phyloP scores from a whole-genome alignment of 495 filamentous ascomycete genomes.

The Penicillium paradoxum region DNA sequence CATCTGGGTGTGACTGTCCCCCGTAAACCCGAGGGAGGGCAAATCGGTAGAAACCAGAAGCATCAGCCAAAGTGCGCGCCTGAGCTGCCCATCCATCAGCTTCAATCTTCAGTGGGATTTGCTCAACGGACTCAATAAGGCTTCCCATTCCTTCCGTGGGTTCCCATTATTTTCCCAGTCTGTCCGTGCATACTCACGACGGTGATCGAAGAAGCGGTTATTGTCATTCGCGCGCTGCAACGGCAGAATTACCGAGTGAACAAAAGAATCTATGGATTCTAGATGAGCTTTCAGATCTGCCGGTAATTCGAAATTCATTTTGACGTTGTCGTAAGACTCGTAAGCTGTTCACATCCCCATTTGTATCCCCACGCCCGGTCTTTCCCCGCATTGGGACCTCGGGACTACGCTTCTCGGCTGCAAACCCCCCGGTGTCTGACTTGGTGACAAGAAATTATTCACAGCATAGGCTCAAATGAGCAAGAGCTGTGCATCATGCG shows the following conservation, averaged over 20 bases:
- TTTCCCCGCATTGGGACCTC: slow-evolving; percentile 24
- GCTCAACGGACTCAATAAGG: slow-evolving; percentile 27
- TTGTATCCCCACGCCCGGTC: not conserved
- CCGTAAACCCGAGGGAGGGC: slow-evolving; percentile 50
- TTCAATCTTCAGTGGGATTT: not conserved
- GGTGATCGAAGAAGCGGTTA: slow-evolving; percentile 57
- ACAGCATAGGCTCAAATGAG: too few species aligned
- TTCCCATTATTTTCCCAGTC: slow-evolving; percentile 51
- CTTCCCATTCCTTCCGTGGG: slow-evolving; percentile 52
- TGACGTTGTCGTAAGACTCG: not conserved
- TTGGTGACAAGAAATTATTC: too few species aligned
- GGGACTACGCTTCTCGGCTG: not conserved
- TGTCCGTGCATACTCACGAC: slow-evolving; percentile 52
- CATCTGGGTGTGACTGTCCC: slow-evolving; percentile 40
- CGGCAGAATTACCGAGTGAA: slow-evolving; percentile 46
- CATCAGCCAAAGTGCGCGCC: slow-evolving; percentile 43
- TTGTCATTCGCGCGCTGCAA: slow-evolving; percentile 49
- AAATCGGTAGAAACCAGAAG: slow-evolving; percentile 54
- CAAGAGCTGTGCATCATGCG: too few species aligned
- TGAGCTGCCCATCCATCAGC: slow-evolving; percentile 18
- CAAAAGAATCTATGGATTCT: slow-evolving; percentile 48
- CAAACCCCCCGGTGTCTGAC: too few species aligned
- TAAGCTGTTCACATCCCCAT: not conserved
- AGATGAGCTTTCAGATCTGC: slow-evolving; percentile 42
- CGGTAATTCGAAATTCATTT: slow-evolving; percentile 55